phyloP scores from a whole-genome alignment of 805 yeast genomes.

The Cyberlindnera americana region DNA sequence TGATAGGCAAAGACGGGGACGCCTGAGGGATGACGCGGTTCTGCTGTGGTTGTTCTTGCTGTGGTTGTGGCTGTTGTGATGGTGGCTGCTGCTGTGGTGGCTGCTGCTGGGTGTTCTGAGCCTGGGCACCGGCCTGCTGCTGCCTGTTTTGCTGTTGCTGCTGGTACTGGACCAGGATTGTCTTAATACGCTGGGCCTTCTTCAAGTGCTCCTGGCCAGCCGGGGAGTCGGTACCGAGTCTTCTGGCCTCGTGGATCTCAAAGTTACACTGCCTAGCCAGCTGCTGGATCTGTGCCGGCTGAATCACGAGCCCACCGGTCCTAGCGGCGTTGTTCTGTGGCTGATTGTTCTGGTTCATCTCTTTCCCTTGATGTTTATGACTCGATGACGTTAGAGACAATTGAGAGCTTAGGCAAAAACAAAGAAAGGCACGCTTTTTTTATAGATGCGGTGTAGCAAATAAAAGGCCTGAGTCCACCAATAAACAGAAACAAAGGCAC shows the following conservation, averaged over 20 bases:
- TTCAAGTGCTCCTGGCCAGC: conserved; percentile 60
- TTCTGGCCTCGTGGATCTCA: conserved; percentile 60
- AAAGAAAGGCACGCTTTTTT: no score
- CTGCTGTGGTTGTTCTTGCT: conserved; percentile 12
- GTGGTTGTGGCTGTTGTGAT: conserved; percentile 40
- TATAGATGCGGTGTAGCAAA: no score
- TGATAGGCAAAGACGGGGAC: conserved; percentile 12
- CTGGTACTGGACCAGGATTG: conserved; percentile 53
- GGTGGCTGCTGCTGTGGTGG: conserved; percentile 31
- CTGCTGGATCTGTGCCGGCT: conserved; percentile 37
- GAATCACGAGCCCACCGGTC: conserved; percentile 10
- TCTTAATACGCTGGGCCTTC: conserved; percentile 62
- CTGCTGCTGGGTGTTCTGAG: conserved; percentile 38
- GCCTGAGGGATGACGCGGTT: conserved; percentile 7
- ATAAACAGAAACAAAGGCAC: no score
- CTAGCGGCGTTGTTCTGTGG: background rate
- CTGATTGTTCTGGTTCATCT: conserved; percentile 1
- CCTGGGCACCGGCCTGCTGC: conserved; percentile 7
- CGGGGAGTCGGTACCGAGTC: conserved; percentile 54
- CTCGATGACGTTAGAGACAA: no score
- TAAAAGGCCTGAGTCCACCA: no score
- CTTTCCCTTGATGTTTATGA: no score
- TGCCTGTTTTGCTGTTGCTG: conserved; percentile 40
- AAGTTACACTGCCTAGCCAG: conserved; percentile 55
- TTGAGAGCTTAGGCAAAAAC: no score